Evolutionary conservation across 2,329 filamentous ascomycete species (phyloP).

Genomic region (Sordariomycetes sp.): DNA sequence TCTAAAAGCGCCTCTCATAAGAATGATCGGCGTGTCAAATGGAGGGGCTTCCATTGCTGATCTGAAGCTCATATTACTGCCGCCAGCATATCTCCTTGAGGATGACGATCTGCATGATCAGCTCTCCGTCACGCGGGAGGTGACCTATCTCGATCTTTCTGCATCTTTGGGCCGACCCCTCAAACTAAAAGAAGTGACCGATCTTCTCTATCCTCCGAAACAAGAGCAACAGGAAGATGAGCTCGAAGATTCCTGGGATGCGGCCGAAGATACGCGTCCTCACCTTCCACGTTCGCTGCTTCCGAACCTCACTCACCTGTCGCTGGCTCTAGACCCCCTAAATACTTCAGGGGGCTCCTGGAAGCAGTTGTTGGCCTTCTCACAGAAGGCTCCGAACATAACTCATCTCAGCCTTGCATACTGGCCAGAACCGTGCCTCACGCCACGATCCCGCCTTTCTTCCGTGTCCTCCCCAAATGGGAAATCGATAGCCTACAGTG

Average conservation of each 20-base stretch:
- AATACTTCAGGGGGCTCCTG: conserved; percentile 35
- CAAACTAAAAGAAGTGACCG: conserved; percentile 39
- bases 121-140: conserved; percentile 15
- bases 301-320: conserved; percentile 51
- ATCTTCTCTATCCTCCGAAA: conserved; percentile 36
- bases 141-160: conserved; percentile 45
- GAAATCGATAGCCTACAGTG: conserved; percentile 38
- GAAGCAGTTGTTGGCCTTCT: conserved; percentile 48
- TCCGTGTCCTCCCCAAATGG: conserved; percentile 35
- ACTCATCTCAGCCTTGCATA: conserved; percentile 54
- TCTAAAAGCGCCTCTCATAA: conserved; percentile 41
- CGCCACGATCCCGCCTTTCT: conserved; percentile 40
- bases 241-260: conserved; percentile 46
- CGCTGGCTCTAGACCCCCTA: conserved; percentile 38
- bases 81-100: conserved; percentile 14
- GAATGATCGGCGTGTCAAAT: conserved; percentile 33
- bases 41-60: conserved; percentile 40
- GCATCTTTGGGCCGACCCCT: conserved; percentile 41
- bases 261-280: conserved; percentile 18
- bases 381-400: conserved; percentile 39
- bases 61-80: conserved; percentile 35
- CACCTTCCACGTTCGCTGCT: conserved; percentile 30
- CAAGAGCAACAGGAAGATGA: conserved; percentile 12
- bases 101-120: conserved; percentile 11
- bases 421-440: conserved; percentile 53